Evolutionary conservation across 768 basidiomycete species (phyloP), one percentile per base, ranked within the genome.

Genomic region (Termitomyces heimii): DNA sequence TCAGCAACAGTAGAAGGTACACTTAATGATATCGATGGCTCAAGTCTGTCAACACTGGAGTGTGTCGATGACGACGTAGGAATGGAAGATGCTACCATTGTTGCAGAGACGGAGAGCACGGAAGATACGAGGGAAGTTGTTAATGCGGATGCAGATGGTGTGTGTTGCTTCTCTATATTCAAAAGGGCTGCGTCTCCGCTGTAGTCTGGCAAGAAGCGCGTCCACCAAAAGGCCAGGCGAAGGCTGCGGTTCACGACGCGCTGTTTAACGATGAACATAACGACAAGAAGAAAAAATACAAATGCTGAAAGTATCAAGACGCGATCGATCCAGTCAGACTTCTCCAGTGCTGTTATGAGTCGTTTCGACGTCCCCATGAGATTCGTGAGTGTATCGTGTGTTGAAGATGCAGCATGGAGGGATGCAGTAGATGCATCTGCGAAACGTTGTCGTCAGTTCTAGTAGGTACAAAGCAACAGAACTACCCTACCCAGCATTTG

Each of bases 241-340:
- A 96, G 60, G 3, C 89, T 84, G 35, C 85, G 82, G 67, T 96
- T 92, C 35, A 98, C 62, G 47, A 98, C 73, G 16, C 97, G 82
- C 56, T 94, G 86, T 71, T 97, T 93, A 65, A 98, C 65, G 62
- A 99, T 88, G 64, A 91, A 95, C 26, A 88, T 78, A 7, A 94
- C 85, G 31, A 91, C 87, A 18, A 94, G 81, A 57, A 85, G 60
- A 75, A 99, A 99, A 70, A 98, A 91, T 12, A 77, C 67, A 35
- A 98, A 83, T 0, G 83, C 91, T 2, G 84, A 77, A 54, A 94
- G 73, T 63, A 99, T 88, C 60, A 98, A 74, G 29, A 97, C 68
- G 6, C 95, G 88, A 75, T 99, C 97, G 20, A 95, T 75, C 84
- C 90, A 88, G 75, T 98, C 95, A 16, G 94, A 82, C 58, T 88